These are phyloP conservation scores for Dendryphion nanum DNA, from an alignment of 2,329 filamentous ascomycete species.

Conservation along the genomic window DNA sequence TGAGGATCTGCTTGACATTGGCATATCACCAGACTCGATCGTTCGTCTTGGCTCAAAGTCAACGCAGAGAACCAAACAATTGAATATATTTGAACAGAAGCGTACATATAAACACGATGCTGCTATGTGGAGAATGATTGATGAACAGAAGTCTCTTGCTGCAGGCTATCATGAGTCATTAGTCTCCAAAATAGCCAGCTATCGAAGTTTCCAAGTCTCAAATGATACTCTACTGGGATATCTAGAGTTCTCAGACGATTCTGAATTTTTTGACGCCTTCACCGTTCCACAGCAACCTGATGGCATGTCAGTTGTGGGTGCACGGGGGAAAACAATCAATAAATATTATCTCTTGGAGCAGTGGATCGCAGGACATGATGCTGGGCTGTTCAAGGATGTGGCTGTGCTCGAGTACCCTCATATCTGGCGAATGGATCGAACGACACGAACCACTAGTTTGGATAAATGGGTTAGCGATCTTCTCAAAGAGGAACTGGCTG, in stretches of 20 bases:
- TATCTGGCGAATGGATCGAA: conserved; percentile 55
- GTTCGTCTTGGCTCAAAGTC: conserved; percentile 64
- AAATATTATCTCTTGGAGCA: conserved; percentile 52
- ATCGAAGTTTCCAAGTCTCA: conserved; percentile 4
- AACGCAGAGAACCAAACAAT: conserved; percentile 46
- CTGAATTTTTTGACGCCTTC: conserved; percentile 58
- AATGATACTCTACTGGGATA: conserved; percentile 41
- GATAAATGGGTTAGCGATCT: conserved; percentile 29
- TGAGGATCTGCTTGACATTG: conserved; percentile 61
- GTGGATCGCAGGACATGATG: conserved; percentile 52
- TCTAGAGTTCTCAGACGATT: conserved; percentile 55
- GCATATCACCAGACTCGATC: conserved; percentile 52
- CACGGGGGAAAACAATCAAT: conserved; percentile 45
- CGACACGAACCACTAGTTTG: conserved; percentile 36
- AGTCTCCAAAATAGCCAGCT: conserved; percentile 9
- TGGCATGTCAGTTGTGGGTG: conserved; percentile 50
- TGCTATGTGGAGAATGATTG: conserved; percentile 44
- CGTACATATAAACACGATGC: conserved; percentile 30
- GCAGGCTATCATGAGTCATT: conserved; percentile 26
- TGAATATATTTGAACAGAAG: conserved; percentile 49
- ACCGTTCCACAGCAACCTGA: conserved; percentile 46
- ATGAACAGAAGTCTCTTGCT: conserved; percentile 40
- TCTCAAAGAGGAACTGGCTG: conserved; percentile 51
- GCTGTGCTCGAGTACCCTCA: conserved; percentile 23
- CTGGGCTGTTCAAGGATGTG: conserved; percentile 44